Evolutionary conservation across 108 stramenopile genomes (phyloP).

Genomic region (Pseudonitzschia pungens): DNA sequence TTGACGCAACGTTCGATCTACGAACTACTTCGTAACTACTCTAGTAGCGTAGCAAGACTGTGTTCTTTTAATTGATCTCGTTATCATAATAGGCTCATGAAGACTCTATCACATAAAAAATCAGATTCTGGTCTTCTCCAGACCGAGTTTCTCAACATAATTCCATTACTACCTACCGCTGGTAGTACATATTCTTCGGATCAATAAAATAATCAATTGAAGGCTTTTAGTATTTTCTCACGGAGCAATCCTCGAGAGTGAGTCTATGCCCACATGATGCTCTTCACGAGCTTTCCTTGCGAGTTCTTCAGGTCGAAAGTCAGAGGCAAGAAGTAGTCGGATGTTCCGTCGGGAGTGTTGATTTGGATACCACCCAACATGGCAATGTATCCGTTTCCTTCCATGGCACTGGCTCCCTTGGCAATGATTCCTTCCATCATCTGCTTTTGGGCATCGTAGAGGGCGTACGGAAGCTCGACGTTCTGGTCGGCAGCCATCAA

Average conservation of each 20-base stretch:
- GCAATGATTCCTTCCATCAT: constrained; percentile 52
- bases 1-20: no score
- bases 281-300: constrained; percentile 35
- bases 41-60: not conserved
- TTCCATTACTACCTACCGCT: not conserved
- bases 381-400: constrained; percentile 49
- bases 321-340: constrained; percentile 64
- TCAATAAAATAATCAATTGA: not conserved
- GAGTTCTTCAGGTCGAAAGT: constrained; percentile 49
- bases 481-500: constrained; percentile 41
- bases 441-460: constrained; percentile 49
- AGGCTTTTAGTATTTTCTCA: not conserved
- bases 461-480: constrained; percentile 50
- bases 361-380: constrained; percentile 63
- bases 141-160: no score
- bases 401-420: constrained; percentile 47
- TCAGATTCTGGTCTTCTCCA: no score
- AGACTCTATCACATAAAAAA: not conserved
- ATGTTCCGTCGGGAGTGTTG: constrained; percentile 47
- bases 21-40: no score
- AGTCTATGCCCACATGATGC: constrained; percentile 26
- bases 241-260: no score
- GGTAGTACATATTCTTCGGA: not conserved
- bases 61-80: not conserved
- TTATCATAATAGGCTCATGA: not conserved